Conservation (phyloP, 441 rosid species). For the Erodium chrysanthum region DNA sequence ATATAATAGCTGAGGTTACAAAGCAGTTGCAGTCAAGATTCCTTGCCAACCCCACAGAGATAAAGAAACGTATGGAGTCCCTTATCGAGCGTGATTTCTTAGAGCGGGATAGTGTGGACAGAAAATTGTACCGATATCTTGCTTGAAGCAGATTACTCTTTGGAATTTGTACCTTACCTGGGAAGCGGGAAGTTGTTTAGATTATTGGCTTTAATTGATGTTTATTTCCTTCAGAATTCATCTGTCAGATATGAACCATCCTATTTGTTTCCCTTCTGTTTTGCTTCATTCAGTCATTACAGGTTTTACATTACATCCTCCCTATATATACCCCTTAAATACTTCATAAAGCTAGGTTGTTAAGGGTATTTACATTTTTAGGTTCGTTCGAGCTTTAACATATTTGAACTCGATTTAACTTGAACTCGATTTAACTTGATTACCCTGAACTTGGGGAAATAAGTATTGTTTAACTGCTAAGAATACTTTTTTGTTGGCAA, state of each 20-base stretch:
- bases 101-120: slow-evolving; percentile 77
- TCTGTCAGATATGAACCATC: neutral
- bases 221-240: slow-evolving; percentile 17
- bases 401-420: no score
- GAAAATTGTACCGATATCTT: slow-evolving; percentile 81
- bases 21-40: no score
- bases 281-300: neutral
- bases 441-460: neutral
- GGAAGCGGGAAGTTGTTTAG: slow-evolving; percentile 28
- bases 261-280: neutral
- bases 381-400: no score
- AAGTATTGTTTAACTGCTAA: neutral
- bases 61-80: slow-evolving; percentile 85
- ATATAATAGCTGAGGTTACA: no score
- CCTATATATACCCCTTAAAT: no score
- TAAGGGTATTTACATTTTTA: no score
- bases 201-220: slow-evolving; percentile 29
- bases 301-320: no score
- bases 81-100: slow-evolving; percentile 89
- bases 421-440: no score
- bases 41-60: slow-evolving; percentile 57
- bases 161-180: slow-evolving; percentile 27
- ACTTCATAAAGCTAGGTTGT: no score
- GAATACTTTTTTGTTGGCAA: no score
- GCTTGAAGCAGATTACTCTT: slow-evolving; percentile 39